Evolutionary conservation across 768 basidiomycete genomes (phyloP), one percentile per base, ranked within the genome.

Genomic region (Exsudoporus frostii): DNA sequence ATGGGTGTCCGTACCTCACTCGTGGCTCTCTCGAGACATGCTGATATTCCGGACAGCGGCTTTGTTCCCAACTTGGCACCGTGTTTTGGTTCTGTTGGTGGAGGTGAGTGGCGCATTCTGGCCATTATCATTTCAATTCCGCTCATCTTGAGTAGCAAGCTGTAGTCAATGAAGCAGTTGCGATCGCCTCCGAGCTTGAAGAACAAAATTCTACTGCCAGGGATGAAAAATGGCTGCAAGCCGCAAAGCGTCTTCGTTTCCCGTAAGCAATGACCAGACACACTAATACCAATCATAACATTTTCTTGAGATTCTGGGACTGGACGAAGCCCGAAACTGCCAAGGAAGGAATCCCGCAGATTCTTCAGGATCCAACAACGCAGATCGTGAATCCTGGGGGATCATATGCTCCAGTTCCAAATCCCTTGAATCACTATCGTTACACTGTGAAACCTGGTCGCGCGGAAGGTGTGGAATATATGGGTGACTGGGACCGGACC

Each of bases 41-140:
- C 22, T 64, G 37, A 64, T 27, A 42, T 30, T 27, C 19, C 15
- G n/a, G 36, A 47, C 24, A 63, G 61, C 61, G 40, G 50, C 62
- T 29, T 22, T 63, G n/a, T 63, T 63, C 41, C 61, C 61, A 22
- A 40, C 62, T 15, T 63, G 61, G 61, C 62, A 63, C 13, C 58
- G 61, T 40, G 40, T 56, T 19, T 37, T 52, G n/a, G 0, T 57
- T 29, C 6, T 63, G 45, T 47, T 63, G 17, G 15, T 54, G 9
- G 61, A 63, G 45, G 61, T 57, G 19, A 29, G 50, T 45, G 11
- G 1, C 10, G 6, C 9, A 20, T 30, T 44, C 33, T 7, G 4
- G 1, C 15, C 5, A 9, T 19, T 1, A 29, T 22, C 4, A 5
- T 10, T 20, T 32, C 4, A 5, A 25, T 30, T 24, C 7, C 17